These are phyloP conservation scores for Flaveria sonorensis DNA, from an alignment of 129 eudicot species.

Conservation along the genomic window DNA sequence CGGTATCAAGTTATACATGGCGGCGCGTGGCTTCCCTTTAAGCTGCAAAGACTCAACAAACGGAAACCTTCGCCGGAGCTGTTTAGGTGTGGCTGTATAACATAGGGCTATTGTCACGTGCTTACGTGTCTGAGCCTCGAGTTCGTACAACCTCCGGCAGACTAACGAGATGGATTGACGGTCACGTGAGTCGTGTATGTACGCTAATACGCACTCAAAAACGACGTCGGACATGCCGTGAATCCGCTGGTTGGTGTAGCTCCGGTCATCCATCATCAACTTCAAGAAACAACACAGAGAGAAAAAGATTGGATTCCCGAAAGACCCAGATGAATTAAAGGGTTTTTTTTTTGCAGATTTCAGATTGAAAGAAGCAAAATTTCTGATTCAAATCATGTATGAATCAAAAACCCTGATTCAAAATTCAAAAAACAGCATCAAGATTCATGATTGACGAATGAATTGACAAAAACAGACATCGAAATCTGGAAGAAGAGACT, in stretches of 20 bases:
- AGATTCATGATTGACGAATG: constrained; percentile 15
- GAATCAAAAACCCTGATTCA: background rate
- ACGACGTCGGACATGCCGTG: constrained; percentile 54
- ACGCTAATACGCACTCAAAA: constrained; percentile 65
- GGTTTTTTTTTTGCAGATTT: too few species aligned
- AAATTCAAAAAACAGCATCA: constrained; percentile 4
- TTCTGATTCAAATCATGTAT: constrained; percentile 7
- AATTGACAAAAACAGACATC: background rate
- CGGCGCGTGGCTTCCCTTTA: constrained; percentile 93
- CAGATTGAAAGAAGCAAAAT: background rate
- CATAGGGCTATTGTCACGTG: constrained; percentile 84
- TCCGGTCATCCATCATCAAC: constrained; percentile 28
- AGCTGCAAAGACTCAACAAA: constrained; percentile 62
- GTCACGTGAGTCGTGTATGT: constrained; percentile 71
- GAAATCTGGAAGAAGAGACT: background rate
- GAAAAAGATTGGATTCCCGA: too few species aligned
- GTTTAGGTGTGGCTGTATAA: constrained; percentile 66
- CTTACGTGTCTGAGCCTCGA: constrained; percentile 69
- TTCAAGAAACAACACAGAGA: too few species aligned
- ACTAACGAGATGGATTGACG: constrained; percentile 69
- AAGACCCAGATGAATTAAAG: too few species aligned
- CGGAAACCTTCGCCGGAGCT: constrained; percentile 50
- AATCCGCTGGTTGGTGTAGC: constrained; percentile 19
- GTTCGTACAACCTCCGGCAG: constrained; percentile 57
- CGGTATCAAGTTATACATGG: constrained; percentile 89